phyloP scores from a whole-genome alignment of 1,139 yeast genomes.

The Scheffersomyces segobiensis region DNA sequence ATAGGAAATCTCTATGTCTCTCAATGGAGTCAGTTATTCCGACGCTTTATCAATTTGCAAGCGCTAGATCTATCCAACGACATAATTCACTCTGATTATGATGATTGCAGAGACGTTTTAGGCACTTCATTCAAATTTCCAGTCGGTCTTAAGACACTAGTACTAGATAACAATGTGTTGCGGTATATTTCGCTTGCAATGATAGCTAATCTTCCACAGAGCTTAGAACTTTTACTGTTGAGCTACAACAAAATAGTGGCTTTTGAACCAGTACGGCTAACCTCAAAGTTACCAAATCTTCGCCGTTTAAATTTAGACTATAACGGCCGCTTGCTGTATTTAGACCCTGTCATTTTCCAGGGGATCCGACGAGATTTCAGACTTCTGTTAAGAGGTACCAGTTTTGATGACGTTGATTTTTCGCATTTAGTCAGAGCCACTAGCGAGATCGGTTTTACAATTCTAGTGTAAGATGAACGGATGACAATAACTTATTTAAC shows the following conservation, averaged over 20 bases:
- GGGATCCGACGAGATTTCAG: not conserved
- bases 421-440: not conserved
- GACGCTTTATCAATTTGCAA: slow-evolving; percentile 22
- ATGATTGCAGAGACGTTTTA: slow-evolving; percentile 23
- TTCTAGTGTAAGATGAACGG: not conserved
- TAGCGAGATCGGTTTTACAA: not conserved
- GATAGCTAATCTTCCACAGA: slow-evolving; percentile 27
- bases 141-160: slow-evolving; percentile 20
- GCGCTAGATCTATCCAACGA: slow-evolving; percentile 30
- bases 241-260: slow-evolving; percentile 14
- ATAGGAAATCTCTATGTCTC: slow-evolving; percentile 35
- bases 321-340: slow-evolving; percentile 1
- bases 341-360: slow-evolving; percentile 1
- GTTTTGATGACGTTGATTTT: not conserved
- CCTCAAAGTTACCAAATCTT: slow-evolving; percentile 1
- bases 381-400: not conserved
- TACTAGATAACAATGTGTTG: slow-evolving; percentile 29
- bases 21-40: slow-evolving; percentile 36
- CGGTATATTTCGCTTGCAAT: slow-evolving; percentile 20
- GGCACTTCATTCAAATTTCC: slow-evolving; percentile 32
- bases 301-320: slow-evolving; percentile 1
- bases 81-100: slow-evolving; percentile 21
- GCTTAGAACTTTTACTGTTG: slow-evolving; percentile 23
- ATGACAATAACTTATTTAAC: not conserved
- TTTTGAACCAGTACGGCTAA: slow-evolving; percentile 1